Base-by-base conservation (phyloP, 2,329 filamentous ascomycete genomes). In the Saccharata proteae region DNA sequence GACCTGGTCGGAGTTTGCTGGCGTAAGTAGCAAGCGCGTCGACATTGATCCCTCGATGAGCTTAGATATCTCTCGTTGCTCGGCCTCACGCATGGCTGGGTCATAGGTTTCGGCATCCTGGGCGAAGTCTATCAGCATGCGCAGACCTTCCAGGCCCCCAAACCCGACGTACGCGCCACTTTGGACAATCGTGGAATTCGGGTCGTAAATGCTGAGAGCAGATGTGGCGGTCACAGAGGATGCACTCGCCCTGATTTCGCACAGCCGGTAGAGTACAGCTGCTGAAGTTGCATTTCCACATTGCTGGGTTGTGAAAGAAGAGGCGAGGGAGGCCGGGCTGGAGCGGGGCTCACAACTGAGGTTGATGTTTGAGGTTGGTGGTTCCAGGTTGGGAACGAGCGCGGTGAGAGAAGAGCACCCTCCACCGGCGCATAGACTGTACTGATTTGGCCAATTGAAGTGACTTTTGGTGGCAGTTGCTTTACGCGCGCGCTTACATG, bases 191-290 rank as follows among this genome's bases (percentile, higher is more conserved):
- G 36, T 62, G 57, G 34, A 49, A 47, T 11, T 39, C 29, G 19
- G 45, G 35, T 26, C 40, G 26, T 20, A 60, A 34, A 42, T 61
- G 57, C 16, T 38, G 37, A 36, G 43, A 37, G 35, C 56, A 61
- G 30, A 61, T 40, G 46, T 60, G 56, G 12, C 48, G 52, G 38
- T 51, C 39, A 38, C 58, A 62, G n/a, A 62, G 44, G 7, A 55
- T 33, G 19, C 57, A 63, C 8, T 26, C 23, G 12, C 23, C 23
- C 15, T 26, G 23, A 10, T 26, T 26, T n/a, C 23, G 23, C 23
- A 26, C 23, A 26, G 23, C 23, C 12, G 8, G 23, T 14, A n/a
- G 23, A 8, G 4, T 7, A 14, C 23, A 26, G 12, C 23, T 14
- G 8, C 15, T 6, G 15, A 26, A 26, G 15, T 26, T 14, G 15